Percentiles rank a stretch among this genome's conserved stretches.
These are phyloP conservation scores for Corylus heterophylla DNA, from an alignment of 306 rosid species.

Conservation along the genomic window DNA sequence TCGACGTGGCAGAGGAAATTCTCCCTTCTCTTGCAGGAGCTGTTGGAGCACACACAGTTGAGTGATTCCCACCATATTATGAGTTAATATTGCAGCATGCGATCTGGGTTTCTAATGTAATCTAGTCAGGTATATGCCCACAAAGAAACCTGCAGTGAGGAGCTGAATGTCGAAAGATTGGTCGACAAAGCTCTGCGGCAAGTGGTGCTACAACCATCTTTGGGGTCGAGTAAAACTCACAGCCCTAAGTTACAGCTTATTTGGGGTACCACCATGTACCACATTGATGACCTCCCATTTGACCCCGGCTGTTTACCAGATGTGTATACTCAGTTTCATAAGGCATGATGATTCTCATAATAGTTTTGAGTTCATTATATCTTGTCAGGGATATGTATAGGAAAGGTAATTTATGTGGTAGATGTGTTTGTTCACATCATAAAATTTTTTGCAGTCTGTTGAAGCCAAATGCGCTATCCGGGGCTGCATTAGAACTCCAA, in stretches of 20 bases:
- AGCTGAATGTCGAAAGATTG: constrained; percentile 64
- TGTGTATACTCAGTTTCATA: constrained; percentile 91
- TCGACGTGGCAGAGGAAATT: constrained; percentile 81
- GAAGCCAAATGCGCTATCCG: constrained; percentile 72
- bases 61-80: constrained; percentile 29
- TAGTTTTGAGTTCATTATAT: constrained; percentile 19
- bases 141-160: constrained; percentile 96
- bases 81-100: constrained; percentile 20
- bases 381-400: background rate
- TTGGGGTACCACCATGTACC: constrained; percentile 95
- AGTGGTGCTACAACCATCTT: constrained; percentile 41
- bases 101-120: constrained; percentile 25
- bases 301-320: constrained; percentile 59
- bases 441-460: constrained; percentile 57
- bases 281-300: constrained; percentile 82
- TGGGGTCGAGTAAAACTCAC: constrained; percentile 28
- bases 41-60: constrained; percentile 70
- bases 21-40: constrained; percentile 71
- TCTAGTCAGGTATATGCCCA: constrained; percentile 83
- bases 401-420: constrained; percentile 1
- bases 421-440: constrained; percentile 20
- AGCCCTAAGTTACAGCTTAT: constrained; percentile 59
- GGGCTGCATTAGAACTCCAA: constrained; percentile 68
- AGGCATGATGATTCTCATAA: constrained; percentile 44
- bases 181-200: constrained; percentile 53